These are phyloP conservation scores for Penicillium verrucosum DNA, from an alignment of 2,329 filamentous ascomycete genomes.

Conservation along the genomic window DNA sequence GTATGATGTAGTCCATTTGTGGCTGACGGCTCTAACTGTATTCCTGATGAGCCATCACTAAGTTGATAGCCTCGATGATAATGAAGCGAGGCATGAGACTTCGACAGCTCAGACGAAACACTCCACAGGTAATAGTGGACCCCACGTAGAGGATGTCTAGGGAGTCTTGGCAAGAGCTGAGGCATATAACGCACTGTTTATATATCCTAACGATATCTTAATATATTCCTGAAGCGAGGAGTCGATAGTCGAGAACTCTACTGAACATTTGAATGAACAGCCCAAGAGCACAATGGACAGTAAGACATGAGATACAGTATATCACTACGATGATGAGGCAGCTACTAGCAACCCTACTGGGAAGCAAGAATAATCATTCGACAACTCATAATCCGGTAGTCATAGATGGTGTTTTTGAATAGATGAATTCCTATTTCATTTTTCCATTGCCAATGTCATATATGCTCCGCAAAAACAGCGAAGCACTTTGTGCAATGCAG, in stretches of 20 bases:
- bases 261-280: background rate
- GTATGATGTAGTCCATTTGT: background rate
- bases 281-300: too few species aligned
- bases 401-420: slow-evolving; percentile 37
- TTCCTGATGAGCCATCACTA: too few species aligned
- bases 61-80: background rate
- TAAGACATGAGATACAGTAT: background rate
- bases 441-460: slow-evolving; percentile 43
- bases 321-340: background rate
- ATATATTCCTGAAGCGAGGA: background rate
- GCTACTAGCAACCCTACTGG: slow-evolving; percentile 2
- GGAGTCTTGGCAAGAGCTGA: background rate
- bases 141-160: background rate
- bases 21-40: background rate
- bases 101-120: background rate
- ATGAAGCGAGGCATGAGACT: background rate
- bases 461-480: slow-evolving; percentile 33
- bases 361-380: slow-evolving; percentile 2
- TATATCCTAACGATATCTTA: background rate
- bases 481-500: slow-evolving; percentile 38
- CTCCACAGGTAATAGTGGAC: background rate
- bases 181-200: background rate
- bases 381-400: slow-evolving; percentile 35
- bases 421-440: slow-evolving; percentile 43
- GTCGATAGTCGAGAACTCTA: background rate